phyloP scores from a whole-genome alignment of 305 asterid species.

The Fraxinus sp. region DNA sequence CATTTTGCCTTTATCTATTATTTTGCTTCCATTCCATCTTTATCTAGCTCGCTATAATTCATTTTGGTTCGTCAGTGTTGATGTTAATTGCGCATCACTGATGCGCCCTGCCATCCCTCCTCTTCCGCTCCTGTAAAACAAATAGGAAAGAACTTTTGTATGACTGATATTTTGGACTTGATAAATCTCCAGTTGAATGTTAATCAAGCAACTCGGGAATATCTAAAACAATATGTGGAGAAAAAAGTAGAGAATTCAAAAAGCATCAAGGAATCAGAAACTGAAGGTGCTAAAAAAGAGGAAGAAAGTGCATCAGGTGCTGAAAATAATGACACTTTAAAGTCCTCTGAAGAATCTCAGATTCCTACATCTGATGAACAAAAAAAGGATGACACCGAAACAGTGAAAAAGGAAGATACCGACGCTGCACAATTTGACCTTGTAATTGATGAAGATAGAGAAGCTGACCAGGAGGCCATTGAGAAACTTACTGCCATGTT shows the following conservation, averaged over 20 bases:
- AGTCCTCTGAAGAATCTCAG: slow-evolving; percentile 41
- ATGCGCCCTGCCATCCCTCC: not conserved
- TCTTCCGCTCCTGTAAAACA: not conserved
- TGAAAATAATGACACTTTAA: slow-evolving; percentile 42
- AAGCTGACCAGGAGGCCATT: slow-evolving; percentile 64
- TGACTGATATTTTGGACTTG: slow-evolving; percentile 33
- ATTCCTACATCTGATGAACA: slow-evolving; percentile 52
- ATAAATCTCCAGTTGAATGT: slow-evolving; percentile 69
- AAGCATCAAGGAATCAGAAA: slow-evolving; percentile 43
- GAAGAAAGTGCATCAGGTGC: slow-evolving; percentile 51
- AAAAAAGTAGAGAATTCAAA: slow-evolving; percentile 60
- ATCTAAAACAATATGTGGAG: slow-evolving; percentile 72
- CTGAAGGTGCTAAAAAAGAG: slow-evolving; percentile 48
- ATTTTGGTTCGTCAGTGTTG: slow-evolving; percentile 7
- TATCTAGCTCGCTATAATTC: not conserved
- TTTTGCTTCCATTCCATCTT: not conserved
- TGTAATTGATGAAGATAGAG: slow-evolving; percentile 73
- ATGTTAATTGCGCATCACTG: not conserved
- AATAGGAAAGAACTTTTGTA: not conserved
- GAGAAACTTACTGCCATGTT: slow-evolving; percentile 70
- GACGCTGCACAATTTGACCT: slow-evolving; percentile 67
- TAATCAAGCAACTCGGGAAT: slow-evolving; percentile 67
- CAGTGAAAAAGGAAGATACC: slow-evolving; percentile 45
- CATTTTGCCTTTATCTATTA: not conserved
- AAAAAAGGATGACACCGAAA: slow-evolving; percentile 43